Base-by-base conservation (phyloP, 768 basidiomycete species). In the Lactifluus echinatus region DNA sequence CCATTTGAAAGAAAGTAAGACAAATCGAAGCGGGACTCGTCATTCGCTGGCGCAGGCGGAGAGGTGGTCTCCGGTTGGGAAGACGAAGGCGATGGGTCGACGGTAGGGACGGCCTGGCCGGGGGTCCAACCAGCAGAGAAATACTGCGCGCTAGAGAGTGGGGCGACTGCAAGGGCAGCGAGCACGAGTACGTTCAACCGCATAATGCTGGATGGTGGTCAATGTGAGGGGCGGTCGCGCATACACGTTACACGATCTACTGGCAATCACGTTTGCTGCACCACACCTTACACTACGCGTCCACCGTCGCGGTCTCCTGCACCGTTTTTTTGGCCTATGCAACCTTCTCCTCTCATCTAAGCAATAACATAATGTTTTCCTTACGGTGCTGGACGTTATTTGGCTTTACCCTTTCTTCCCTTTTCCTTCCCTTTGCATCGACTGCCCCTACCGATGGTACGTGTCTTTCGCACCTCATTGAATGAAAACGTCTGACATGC, bases 51-150 rank as follows among this genome's bases (percentile, higher is more conserved):
- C 1, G 36, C 48, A n/a, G 49, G 59, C 39, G 44, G 49, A 33
- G 54, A 46, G 4, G 24, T 42, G 14, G 49, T n/a, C 4, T 33
- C 23, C 24, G 44, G 57, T 24, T 58, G 44, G 60, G 48, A 60
- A 11, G 36, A 67, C 6, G 67, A 59, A n/a, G 66, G 62, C 5
- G 64, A 52, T 39, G 64, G 36, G 6, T 31, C 44, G 21, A 42
- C 56, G n/a, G 49, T 45, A 26, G 65, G 66, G 45, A 74, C 74
- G 0, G 80, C 73, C 66, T 90, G 84, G 28, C 87, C 89, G 2
- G 89, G 89, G 28, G 73, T 66, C 89, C 89, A 92, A n/a, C 89
- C 90, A 31, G 74, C 73, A 3, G 88, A 89, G 70, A 90, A 84
- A 70, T 89, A 90, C 62, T 87, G 83, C 12, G 86, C 87, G 50